Percentiles rank a stretch among this genome's conserved stretches.
phyloP scores from a whole-genome alignment of 352 stramenopile genomes.

The Thalassiosira mediterranea region DNA sequence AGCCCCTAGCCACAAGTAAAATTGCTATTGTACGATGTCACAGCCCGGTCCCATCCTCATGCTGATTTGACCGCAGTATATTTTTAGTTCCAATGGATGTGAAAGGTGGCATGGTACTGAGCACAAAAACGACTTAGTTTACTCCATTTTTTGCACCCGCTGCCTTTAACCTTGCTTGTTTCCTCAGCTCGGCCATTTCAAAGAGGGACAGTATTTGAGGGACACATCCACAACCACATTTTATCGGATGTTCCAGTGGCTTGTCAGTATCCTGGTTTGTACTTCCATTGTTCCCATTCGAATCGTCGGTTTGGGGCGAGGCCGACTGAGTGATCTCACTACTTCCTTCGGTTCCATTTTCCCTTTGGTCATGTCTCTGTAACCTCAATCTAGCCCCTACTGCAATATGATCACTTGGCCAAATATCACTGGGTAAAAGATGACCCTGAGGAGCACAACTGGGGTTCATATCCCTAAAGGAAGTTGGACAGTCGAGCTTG shows the following conservation, averaged over 20 bases:
- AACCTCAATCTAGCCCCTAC: constrained; percentile 62
- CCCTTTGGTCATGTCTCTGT: constrained; percentile 15
- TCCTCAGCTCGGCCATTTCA: constrained; percentile 81
- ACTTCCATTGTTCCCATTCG: constrained; percentile 11
- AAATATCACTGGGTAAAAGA: constrained; percentile 74
- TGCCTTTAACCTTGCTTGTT: too few relatives aligned
- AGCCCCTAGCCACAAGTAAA: too few relatives aligned
- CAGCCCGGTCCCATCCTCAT: too few relatives aligned
- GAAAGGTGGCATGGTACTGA: too few relatives aligned
- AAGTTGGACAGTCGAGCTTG: constrained; percentile 64
- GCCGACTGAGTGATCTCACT: neutral
- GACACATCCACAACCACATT: constrained; percentile 77
- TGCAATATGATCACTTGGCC: constrained; percentile 82
- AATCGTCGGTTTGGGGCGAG: constrained; percentile 8
- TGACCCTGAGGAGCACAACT: constrained; percentile 57
- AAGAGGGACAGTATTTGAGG: constrained; percentile 75
- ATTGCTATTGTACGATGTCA: too few relatives aligned
- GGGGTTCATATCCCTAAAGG: constrained; percentile 64
- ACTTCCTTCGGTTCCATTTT: neutral
- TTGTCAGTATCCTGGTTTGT: neutral
- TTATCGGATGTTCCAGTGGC: constrained; percentile 33
- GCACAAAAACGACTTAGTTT: too few relatives aligned
- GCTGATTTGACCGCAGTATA: too few relatives aligned
- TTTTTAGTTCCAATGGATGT: too few relatives aligned
- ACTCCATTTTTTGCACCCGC: too few relatives aligned